A percentile compares a stretch with the other conserved stretches of the same genome.
Evolutionary conservation across 345 rosid species (phyloP).

Genomic region (Acer negundo): DNA sequence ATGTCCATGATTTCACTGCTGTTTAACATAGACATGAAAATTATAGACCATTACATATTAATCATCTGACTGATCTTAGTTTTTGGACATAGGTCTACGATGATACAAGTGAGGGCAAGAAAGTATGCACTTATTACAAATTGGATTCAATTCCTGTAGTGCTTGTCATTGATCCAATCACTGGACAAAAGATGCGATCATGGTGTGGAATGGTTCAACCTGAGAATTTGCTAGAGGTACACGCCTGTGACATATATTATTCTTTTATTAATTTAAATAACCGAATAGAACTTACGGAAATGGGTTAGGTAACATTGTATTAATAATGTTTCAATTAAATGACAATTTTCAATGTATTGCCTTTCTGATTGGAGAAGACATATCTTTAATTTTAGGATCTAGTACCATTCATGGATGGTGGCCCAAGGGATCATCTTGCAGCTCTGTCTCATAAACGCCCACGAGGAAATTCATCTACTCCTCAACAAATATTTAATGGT

Average conservation of each 20-base stretch:
- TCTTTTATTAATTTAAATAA: neutral
- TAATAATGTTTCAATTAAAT: slow-evolving; percentile 1
- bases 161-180: slow-evolving; percentile 92
- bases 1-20: neutral
- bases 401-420: slow-evolving; percentile 91
- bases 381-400: slow-evolving; percentile 54
- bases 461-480: slow-evolving; percentile 64
- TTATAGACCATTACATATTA: neutral
- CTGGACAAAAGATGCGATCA: slow-evolving; percentile 89
- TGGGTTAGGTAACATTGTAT: neutral
- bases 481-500: slow-evolving; percentile 70
- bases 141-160: slow-evolving; percentile 85
- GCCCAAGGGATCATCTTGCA: slow-evolving; percentile 78
- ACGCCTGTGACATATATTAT: neutral
- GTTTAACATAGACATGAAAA: neutral
- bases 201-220: slow-evolving; percentile 97
- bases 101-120: slow-evolving; percentile 88
- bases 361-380: slow-evolving; percentile 14
- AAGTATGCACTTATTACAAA: slow-evolving; percentile 88
- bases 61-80: slow-evolving; percentile 4
- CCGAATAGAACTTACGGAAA: neutral
- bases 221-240: slow-evolving; percentile 83
- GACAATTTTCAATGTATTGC: neutral
- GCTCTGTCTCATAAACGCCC: slow-evolving; percentile 83
- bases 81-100: slow-evolving; percentile 63